These are phyloP conservation scores for Claviceps sp. DNA, from an alignment of 2,329 filamentous ascomycete genomes.

Conservation along the genomic window DNA sequence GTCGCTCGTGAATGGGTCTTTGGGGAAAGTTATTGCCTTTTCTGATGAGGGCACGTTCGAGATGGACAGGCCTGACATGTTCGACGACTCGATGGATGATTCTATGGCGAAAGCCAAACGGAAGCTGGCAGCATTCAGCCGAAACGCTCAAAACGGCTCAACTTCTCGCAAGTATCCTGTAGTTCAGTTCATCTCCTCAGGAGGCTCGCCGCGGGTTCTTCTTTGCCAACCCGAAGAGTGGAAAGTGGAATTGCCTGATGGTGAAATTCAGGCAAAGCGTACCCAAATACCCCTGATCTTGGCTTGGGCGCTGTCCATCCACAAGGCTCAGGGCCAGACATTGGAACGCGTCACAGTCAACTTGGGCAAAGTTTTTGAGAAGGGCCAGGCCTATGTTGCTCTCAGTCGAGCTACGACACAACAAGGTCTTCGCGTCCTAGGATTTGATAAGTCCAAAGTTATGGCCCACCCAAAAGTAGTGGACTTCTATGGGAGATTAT, in stretches of 20 bases:
- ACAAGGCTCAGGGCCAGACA: conserved; percentile 95
- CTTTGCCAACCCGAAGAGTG: conserved; percentile 80
- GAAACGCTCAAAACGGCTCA: conserved; percentile 28
- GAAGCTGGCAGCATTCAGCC: conserved; percentile 40
- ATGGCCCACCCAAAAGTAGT: conserved; percentile 86
- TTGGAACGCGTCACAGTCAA: conserved; percentile 90
- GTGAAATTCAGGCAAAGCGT: conserved; percentile 82
- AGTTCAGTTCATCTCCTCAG: conserved; percentile 66
- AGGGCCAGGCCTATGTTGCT: conserved; percentile 94
- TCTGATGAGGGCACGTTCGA: conserved; percentile 26
- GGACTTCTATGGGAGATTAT: conserved; percentile 72
- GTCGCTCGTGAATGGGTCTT: conserved; percentile 80
- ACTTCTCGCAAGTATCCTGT: conserved; percentile 58
- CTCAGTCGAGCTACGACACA: conserved; percentile 85
- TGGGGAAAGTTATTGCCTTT: conserved; percentile 59
- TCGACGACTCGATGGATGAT: conserved; percentile 27
- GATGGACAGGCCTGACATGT: conserved; percentile 27
- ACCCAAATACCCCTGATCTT: conserved; percentile 77
- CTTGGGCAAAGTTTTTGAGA: conserved; percentile 84
- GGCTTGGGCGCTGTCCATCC: conserved; percentile 93
- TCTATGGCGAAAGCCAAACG: conserved; percentile 36
- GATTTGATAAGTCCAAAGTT: conserved; percentile 82
- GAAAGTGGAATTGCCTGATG: conserved; percentile 95
- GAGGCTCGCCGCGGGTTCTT: conserved; percentile 51
- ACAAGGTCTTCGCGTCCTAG: conserved; percentile 71